Evolutionary conservation across 1,284 basidiomycete species (phyloP), one percentile per base, ranked within the genome.

Genomic region (Apiotrichum porosum): DNA sequence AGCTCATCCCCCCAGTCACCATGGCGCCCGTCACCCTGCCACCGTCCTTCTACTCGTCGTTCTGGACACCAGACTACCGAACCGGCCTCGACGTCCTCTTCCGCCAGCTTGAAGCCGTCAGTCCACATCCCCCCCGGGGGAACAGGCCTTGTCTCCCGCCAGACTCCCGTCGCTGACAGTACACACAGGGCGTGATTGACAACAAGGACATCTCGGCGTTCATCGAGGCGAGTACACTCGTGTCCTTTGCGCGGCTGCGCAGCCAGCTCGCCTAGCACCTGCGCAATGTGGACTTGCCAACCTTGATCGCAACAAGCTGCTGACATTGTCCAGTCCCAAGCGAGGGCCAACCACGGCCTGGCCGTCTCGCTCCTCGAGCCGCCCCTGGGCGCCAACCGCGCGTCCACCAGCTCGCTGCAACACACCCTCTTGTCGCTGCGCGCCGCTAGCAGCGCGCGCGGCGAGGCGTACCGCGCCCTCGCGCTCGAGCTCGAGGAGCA

Each of bases 41-140:
- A 24, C 78, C 88, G 56, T 81, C 81, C 18, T 93, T 93, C 70
- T 81, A 80, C 55, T 92, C 92, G 72, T 90, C 88, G 31, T 93
- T 93, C 77, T 93, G 89, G 89, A 81, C 88, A 9, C 83, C 88
- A 67, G 88, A 91, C 75, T 90, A 89, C 66, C 79, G 87, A 33
- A 80, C 76, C 49, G 89, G 89, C 28, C 78, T 92, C 22, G 83
- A 91, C 57, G 80, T 85, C 18, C 72, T 91, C 19, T 88, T 83
- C 67, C 72, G 67, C 39, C 85, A 88, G 72, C 80, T 91, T 30
- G 83, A 89, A 62, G 83, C 88, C 78, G 86, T 85, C 58, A 46
- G 77, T 62, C 0, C 26, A 28, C 8, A 28, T n/a, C 6, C 31
- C 26, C 37, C 26, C 14, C 17, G 26, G 26, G 12, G 12, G 8